phyloP scores from a whole-genome alignment of 768 basidiomycete species.

The Paxillus ammoniavirescens region DNA sequence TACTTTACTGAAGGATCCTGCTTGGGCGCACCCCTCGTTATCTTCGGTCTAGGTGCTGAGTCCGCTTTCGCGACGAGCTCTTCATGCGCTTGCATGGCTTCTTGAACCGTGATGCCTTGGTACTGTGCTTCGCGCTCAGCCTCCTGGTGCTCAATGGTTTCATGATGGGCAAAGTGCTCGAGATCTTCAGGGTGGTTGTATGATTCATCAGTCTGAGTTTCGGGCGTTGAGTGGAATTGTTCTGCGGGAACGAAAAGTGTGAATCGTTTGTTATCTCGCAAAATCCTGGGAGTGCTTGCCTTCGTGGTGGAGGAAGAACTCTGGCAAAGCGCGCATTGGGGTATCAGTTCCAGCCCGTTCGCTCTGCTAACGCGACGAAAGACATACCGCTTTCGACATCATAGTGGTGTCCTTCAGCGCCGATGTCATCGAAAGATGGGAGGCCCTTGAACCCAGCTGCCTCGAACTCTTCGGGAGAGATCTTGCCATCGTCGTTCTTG shows the following conservation, averaged over 20 bases:
- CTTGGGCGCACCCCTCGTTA: conserved; percentile 58
- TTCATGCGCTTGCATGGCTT: conserved; percentile 58
- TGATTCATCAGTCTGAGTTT: conserved; percentile 94
- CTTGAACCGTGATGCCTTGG: conserved; percentile 78
- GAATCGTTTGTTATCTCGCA: conserved; percentile 1
- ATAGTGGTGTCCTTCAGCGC: conserved; percentile 92
- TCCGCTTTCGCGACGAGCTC: conserved; percentile 22
- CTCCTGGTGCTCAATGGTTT: conserved; percentile 79
- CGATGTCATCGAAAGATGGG: conserved; percentile 80
- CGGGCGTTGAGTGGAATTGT: conserved; percentile 91
- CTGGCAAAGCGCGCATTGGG: conserved; percentile 34
- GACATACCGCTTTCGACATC: conserved; percentile 83
- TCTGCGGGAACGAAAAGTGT: conserved; percentile 43
- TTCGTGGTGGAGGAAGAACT: conserved; percentile 98
- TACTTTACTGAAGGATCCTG: conserved; percentile 66
- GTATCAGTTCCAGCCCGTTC: background rate
- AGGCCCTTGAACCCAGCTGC: conserved; percentile 70
- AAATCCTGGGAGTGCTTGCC: conserved; percentile 42
- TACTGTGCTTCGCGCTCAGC: conserved; percentile 80
- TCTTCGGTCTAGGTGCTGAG: conserved; percentile 43
- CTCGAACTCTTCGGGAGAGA: conserved; percentile 70
- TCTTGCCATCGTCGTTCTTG: conserved; percentile 66
- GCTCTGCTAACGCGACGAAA: background rate
- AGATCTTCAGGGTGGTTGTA: conserved; percentile 92
- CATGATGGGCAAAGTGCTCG: conserved; percentile 91